Percentiles rank a stretch among this genome's conserved stretches.
These are phyloP conservation scores for Theobroma grandiflorum DNA, from an alignment of 441 rosid species.

Conservation along the genomic window DNA sequence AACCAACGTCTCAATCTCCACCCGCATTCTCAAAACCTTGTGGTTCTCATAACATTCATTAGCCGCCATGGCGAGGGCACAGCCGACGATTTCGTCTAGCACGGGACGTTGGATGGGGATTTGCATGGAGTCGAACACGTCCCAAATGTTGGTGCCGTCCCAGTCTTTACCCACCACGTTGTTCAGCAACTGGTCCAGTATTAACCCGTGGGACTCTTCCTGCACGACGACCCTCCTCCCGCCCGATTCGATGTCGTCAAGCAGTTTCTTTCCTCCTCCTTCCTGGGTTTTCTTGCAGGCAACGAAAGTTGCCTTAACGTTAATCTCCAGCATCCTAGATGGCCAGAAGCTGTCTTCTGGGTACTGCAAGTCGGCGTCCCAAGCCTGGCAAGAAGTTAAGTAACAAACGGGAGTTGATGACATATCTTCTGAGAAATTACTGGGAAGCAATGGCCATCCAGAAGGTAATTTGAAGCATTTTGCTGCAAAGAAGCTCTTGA, in stretches of 20 bases:
- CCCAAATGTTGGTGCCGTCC: slow-evolving; percentile 11
- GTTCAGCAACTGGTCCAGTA: not conserved
- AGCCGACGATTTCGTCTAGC: not conserved
- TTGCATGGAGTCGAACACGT: slow-evolving; percentile 19
- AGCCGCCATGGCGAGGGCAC: not conserved
- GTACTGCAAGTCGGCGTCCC: not conserved
- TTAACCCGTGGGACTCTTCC: not conserved
- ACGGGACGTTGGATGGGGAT: not conserved
- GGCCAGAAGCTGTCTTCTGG: slow-evolving; percentile 19
- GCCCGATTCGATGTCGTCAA: not conserved
- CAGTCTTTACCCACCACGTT: not conserved
- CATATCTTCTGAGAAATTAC: not conserved
- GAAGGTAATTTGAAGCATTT: too few species aligned
- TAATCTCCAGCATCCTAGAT: not conserved
- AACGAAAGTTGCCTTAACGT: slow-evolving; percentile 15
- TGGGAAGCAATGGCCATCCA: not conserved
- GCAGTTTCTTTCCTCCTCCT: not conserved
- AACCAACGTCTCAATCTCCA: slow-evolving; percentile 15
- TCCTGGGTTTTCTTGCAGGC: not conserved
- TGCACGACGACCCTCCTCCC: not conserved
- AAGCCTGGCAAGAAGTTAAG: slow-evolving; percentile 7
- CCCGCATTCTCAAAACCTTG: slow-evolving; percentile 8
- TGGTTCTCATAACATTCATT: not conserved
- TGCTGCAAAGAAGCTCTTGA: too few species aligned
- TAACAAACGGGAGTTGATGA: not conserved